These are phyloP conservation scores for Eragrostis nindensis DNA, from an alignment of 176 grass and related monocot species.

Conservation along the genomic window DNA sequence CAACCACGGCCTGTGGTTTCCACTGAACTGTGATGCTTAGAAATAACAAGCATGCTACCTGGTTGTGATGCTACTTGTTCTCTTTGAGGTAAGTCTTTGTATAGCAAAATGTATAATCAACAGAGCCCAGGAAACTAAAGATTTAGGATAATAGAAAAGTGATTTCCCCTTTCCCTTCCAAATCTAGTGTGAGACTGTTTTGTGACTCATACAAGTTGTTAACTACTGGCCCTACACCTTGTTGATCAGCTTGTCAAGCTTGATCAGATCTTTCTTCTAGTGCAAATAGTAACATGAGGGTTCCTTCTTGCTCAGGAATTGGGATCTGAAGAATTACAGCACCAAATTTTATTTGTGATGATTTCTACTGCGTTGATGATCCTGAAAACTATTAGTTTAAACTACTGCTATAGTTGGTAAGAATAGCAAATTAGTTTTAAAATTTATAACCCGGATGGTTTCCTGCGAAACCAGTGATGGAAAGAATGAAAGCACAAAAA, in stretches of 20 bases:
- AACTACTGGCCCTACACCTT: conserved; percentile 21
- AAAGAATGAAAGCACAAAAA: background rate
- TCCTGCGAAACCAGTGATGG: background rate
- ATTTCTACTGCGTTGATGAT: background rate
- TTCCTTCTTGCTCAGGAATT: conserved; percentile 6
- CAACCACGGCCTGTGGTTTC: background rate
- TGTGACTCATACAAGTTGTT: background rate
- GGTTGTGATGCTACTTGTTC: background rate
- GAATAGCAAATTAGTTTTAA: background rate
- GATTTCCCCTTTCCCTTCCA: background rate
- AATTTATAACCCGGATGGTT: background rate
- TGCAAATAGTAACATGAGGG: background rate
- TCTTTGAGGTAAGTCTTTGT: background rate
- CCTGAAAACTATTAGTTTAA: background rate
- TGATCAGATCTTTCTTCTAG: conserved; percentile 13
- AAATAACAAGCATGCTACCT: background rate
- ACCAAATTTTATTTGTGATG: background rate
- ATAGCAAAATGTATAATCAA: background rate
- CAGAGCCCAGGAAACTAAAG: background rate
- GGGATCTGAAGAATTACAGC: background rate
- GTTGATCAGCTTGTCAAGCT: conserved; percentile 2
- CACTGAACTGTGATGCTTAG: background rate
- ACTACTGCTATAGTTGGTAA: background rate
- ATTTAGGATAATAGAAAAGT: background rate
- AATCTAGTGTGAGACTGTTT: background rate